A percentile compares a stretch with the other conserved stretches of the same genome.
Conservation (phyloP, 1,284 basidiomycete genomes). For the Melampsora larici-populina region DNA sequence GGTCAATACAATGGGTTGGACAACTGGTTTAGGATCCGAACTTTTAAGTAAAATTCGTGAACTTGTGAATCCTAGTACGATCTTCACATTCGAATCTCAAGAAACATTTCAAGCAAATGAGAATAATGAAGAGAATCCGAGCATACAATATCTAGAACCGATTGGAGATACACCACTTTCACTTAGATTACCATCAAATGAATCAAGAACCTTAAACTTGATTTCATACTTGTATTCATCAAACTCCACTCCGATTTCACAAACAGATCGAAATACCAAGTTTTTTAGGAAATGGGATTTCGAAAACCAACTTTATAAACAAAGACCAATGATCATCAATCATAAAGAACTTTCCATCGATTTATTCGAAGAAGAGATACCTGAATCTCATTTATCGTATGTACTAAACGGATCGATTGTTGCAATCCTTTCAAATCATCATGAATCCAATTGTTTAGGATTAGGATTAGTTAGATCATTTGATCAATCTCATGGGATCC, state of each 20-base stretch:
- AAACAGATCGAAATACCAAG: neutral
- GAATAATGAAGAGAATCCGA: neutral
- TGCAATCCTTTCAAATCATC: neutral
- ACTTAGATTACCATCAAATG: conserved; percentile 10
- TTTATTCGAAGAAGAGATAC: neutral
- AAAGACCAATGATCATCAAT: neutral
- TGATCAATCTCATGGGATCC: neutral
- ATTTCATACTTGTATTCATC: conserved; percentile 28
- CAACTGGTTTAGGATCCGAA: conserved; percentile 26
- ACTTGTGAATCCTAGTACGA: conserved; percentile 22
- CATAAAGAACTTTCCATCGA: neutral
- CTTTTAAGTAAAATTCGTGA: conserved; percentile 18
- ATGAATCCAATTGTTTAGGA: neutral
- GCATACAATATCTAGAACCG: conserved; percentile 2
- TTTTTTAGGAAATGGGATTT: neutral
- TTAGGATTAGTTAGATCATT: neutral
- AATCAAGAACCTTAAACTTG: conserved; percentile 16
- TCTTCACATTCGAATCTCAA: conserved; percentile 16
- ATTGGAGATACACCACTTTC: conserved; percentile 36
- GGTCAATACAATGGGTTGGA: conserved; percentile 43
- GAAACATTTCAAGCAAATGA: neutral
- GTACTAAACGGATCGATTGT: neutral
- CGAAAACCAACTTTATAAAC: neutral
- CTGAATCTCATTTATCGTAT: neutral
- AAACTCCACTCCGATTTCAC: neutral